Conservation (phyloP, 1,139 yeast species). For the Geotrichum histeridarum region DNA sequence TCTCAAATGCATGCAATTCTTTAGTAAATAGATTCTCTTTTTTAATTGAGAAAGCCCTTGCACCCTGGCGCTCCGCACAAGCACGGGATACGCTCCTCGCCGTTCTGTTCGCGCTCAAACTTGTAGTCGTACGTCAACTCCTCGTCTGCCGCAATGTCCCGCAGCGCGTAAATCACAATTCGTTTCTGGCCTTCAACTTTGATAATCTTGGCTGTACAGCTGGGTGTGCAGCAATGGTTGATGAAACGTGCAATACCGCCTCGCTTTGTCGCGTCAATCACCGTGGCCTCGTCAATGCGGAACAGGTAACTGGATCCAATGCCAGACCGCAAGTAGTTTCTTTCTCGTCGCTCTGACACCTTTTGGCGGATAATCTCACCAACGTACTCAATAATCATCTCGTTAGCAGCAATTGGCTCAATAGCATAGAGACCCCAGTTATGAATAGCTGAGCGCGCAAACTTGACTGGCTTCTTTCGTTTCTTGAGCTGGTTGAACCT, state of each 20-base stretch:
- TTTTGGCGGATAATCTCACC: conserved; percentile 94
- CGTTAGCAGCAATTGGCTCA: conserved; percentile 90
- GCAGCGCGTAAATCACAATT: conserved; percentile 87
- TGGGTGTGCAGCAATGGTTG: conserved; percentile 95
- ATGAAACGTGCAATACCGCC: conserved; percentile 96
- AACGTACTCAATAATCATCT: conserved; percentile 97
- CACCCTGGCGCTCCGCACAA: conserved; percentile 93
- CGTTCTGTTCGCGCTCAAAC: conserved; percentile 86
- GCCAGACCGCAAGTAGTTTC: conserved; percentile 79
- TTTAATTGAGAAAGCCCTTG: conserved; percentile 81
- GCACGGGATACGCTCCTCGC: conserved; percentile 85
- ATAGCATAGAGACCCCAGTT: conserved; percentile 97
- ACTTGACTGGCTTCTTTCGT: conserved; percentile 88
- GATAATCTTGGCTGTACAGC: conserved; percentile 94
- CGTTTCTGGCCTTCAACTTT: conserved; percentile 91
- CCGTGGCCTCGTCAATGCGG: conserved; percentile 89
- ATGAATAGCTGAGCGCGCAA: conserved; percentile 94
- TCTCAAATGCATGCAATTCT: no score
- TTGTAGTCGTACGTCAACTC: conserved; percentile 94
- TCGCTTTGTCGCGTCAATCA: conserved; percentile 93
- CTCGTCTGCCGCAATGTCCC: conserved; percentile 79
- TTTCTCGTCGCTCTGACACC: conserved; percentile 89
- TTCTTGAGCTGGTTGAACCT: conserved; percentile 76
- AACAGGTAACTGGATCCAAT: conserved; percentile 92
- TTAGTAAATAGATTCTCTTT: neutral